Evolutionary conservation across 2,329 filamentous ascomycete genomes (phyloP), one percentile per base, ranked within the genome.

Genomic region (Aspergillus sergii): DNA sequence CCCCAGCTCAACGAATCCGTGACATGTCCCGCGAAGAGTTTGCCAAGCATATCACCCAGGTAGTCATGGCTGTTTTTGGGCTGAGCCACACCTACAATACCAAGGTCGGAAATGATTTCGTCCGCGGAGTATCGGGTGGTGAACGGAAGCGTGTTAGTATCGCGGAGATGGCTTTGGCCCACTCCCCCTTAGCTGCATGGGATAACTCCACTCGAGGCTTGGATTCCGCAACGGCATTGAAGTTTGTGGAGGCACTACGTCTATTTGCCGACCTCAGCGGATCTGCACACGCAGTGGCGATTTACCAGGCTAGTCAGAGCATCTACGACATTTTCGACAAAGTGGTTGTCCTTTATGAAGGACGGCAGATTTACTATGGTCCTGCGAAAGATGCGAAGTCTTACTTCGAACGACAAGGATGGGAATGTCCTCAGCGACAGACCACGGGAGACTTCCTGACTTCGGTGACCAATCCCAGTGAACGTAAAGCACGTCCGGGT

Each of bases 291-390:
- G 80, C 80, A 14, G 81, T 87, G 6, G 82, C 85, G 0, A 82
- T 84, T 10, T 87, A 87, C 67, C 79, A 81, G 66, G 79, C 78
- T 10, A 76, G 73, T 56, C 76, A 81, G 64, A 73, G 80, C 85
- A 73, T 72, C 48, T 74, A 74, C 45, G 68, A 74, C 41, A 53
- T 86, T 11, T 92, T 93, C 66, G 89, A 93, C 75, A 92, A 91
- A 72, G 85, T 85, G 0, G 81, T 86, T 0, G 86, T 93, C 0
- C 80, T 93, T 0, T 91, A 93, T 71, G 88, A 92, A 67, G 91
- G 91, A 0, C 84, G 87, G 0, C 85, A 92, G 71, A 92, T 94
- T 69, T 94, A 87, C 79, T 93, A 88, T 66, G 91, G 91, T 0
- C 83, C 85, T 0, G 84, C 86, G 0, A 70, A 70, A 2, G 74